phyloP scores from a whole-genome alignment of 345 rosid genomes.

The Salix dunnii region DNA sequence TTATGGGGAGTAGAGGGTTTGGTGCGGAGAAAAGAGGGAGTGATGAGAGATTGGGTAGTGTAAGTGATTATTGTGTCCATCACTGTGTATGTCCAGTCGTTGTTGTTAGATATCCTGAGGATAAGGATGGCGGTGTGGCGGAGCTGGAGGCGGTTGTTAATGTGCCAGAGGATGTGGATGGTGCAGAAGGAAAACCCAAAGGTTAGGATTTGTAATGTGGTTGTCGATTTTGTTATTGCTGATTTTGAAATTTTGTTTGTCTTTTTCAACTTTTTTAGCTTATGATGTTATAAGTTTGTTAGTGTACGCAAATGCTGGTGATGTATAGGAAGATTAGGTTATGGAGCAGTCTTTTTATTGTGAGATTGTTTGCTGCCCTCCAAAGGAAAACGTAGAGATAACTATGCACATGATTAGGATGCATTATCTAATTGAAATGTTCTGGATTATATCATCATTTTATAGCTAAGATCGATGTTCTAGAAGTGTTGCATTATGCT shows the following conservation, averaged over 20 bases:
- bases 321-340: not conserved
- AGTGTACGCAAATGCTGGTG: not conserved
- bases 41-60: slow-evolving; percentile 83
- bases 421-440: not conserved
- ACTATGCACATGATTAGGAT: not conserved
- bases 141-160: slow-evolving; percentile 21
- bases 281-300: not conserved
- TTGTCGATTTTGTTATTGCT: not conserved
- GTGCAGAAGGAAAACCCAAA: not conserved
- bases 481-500: not conserved
- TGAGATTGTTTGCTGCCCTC: not conserved
- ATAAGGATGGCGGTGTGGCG: slow-evolving; percentile 37
- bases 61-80: slow-evolving; percentile 89
- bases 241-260: not conserved
- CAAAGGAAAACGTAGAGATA: not conserved
- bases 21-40: slow-evolving; percentile 78
- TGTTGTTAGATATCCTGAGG: slow-evolving; percentile 78
- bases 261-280: not conserved
- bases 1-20: slow-evolving; percentile 86
- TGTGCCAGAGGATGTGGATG: slow-evolving; percentile 23
- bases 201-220: not conserved
- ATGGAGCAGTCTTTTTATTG: not conserved
- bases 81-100: slow-evolving; percentile 90
- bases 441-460: not conserved
- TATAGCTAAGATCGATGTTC: not conserved